phyloP scores from a whole-genome alignment of 2,329 filamentous ascomycete species.

The Stachybotrys chartarum region DNA sequence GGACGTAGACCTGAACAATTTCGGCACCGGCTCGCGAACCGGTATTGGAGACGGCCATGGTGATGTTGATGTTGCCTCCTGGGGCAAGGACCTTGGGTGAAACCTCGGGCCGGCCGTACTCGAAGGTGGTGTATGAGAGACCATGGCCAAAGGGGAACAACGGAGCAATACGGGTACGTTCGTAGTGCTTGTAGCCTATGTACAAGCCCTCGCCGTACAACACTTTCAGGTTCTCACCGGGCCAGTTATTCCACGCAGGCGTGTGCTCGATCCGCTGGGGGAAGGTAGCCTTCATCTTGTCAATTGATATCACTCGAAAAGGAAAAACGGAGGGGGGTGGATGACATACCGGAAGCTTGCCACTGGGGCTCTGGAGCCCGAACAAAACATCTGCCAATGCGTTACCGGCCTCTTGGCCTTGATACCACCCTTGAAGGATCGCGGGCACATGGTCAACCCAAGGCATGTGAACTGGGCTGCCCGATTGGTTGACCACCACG shows the following conservation, averaged over 20 bases:
- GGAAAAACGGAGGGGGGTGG: not conserved
- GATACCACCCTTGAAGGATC: conserved; percentile 48
- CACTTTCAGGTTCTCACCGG: conserved; percentile 60
- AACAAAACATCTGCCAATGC: conserved; percentile 62
- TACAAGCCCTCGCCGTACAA: conserved; percentile 67
- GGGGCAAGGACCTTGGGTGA: conserved; percentile 31
- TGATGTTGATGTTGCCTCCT: conserved; percentile 33
- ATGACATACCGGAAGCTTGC: conserved; percentile 53
- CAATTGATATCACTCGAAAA: not conserved
- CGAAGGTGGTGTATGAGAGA: conserved; percentile 64
- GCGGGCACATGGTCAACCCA: conserved; percentile 60
- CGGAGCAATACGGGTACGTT: conserved; percentile 50
- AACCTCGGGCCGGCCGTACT: conserved; percentile 51
- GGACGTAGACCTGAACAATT: conserved; percentile 61
- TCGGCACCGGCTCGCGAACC: conserved; percentile 52
- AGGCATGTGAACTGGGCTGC: conserved; percentile 46
- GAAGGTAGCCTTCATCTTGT: conserved; percentile 48
- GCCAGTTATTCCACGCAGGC: conserved; percentile 67
- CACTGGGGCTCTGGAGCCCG: conserved; percentile 60
- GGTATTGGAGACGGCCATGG: conserved; percentile 45
- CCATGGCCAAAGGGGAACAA: conserved; percentile 70
- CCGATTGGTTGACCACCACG: conserved; percentile 53
- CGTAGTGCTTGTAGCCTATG: conserved; percentile 68
- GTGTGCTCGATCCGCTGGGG: conserved; percentile 57
- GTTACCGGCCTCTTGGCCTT: conserved; percentile 63